Evolutionary conservation across 306 rosid species (phyloP).

Genomic region (Alnus glutinosa): DNA sequence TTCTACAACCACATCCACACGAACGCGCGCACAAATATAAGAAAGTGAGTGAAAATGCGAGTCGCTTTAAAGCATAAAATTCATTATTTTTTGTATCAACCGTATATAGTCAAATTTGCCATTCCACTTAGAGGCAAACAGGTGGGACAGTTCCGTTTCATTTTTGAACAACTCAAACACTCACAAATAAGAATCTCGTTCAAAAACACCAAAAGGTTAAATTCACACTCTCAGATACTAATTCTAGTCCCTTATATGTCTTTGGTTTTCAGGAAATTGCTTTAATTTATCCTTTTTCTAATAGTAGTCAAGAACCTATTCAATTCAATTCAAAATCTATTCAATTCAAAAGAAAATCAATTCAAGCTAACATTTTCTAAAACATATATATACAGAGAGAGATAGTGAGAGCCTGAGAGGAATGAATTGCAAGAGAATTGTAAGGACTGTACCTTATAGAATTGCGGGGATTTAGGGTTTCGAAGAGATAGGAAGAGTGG

Average conservation of each 20-base stretch:
- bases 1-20: background rate
- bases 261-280: background rate
- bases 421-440: background rate
- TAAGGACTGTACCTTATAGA: slow-evolving; percentile 25
- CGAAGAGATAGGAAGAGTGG: background rate
- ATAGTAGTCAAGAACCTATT: background rate
- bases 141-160: background rate
- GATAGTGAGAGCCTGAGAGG: background rate
- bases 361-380: too few species aligned
- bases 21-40: too few species aligned
- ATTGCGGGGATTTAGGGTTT: slow-evolving; percentile 10
- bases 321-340: background rate
- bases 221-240: background rate
- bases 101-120: background rate
- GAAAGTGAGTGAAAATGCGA: background rate
- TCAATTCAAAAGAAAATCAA: background rate
- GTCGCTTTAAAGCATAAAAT: background rate
- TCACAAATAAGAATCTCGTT: background rate
- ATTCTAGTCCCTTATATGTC: background rate
- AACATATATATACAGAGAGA: background rate
- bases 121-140: background rate
- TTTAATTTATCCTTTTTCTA: background rate
- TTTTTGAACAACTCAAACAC: background rate
- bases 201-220: background rate
- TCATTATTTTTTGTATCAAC: background rate